Base-by-base conservation (phyloP, 306 rosid genomes). In the Fagus crenata region DNA sequence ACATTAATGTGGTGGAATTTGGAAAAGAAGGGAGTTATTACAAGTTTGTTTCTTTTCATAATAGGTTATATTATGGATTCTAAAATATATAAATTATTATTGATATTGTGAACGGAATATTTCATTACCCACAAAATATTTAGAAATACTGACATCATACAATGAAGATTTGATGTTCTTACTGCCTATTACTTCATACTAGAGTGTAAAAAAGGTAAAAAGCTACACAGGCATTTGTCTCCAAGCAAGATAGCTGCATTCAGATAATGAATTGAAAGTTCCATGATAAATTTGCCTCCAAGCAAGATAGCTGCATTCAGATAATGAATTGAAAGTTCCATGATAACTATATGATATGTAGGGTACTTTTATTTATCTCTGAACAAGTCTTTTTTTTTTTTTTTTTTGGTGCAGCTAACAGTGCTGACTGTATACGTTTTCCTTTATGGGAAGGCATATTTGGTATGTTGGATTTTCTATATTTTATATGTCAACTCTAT, bases 401-500 rank as follows among this genome's bases (percentile, higher is more conserved):
- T 68, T 68, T 54, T 37, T 53, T 71, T n/a, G n/a, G 63, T 94
- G 92, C 97, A 94, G 98, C 84, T 94, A 85, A 92, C 95, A 0
- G 98, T 94, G 88, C 87, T 92, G 80, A 89, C 93, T 53, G 96
- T 94, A 8, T 94, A 85, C 82, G 36, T 87, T 80, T 94, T 92
- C 81, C 97, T 94, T 46, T 94, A 92, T 75, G 98, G 98, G 77
- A 92, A 83, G 83, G 53, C 85, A 1, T 94, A 94, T 86, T 71
- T 94, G 93, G 97, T 94, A 83, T 80, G 97, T 81, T 82, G 72
- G 71, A 69, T 73, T 77, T 60, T 40, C 14, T 35, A 36, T 8
- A 2, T 60, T 51, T n/a, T n/a, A 53, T 36, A 3, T 32, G 55
- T 58, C 63, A 67, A 32, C 8, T 53, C 33, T 64, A 9, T 54